Evolutionary conservation across 1,284 basidiomycete species (phyloP), one percentile per base, ranked within the genome.

Genomic region (Cystobasidium slooffiae): DNA sequence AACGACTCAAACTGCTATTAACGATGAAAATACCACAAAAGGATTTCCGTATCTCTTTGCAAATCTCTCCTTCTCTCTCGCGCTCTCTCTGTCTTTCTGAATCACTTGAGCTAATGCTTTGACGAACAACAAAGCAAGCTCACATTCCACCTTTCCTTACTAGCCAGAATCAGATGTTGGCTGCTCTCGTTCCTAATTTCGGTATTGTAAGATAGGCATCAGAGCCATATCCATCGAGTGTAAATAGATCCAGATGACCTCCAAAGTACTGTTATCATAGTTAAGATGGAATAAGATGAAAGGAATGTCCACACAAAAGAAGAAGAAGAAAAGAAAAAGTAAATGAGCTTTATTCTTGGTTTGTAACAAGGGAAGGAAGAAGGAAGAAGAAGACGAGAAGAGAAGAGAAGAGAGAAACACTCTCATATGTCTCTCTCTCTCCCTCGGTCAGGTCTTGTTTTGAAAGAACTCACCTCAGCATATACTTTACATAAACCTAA

Each of bases 401-500:
- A 12, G 22, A 31, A 7, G 31, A 12, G 62, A 22, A 37, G n/a
- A 37, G 8, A 61, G 65, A 24, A 37, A 7, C 22, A 18, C 18
- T n/a, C 41, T 53, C 14, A 16, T 37, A 5, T 18, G 3, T 22
- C 22, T 67, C 31, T 31, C n/a, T n/a, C n/a, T n/a, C n/a, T n/a
- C n/a, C n/a, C n/a, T n/a, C n/a, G n/a, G n/a, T n/a, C 31, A 31
- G 44, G 14, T n/a, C 41, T 18, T 18, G 18, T 56, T 51, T 14
- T n/a, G 20, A 37, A 44, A 22, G 22, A 12, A 51, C 58, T 51
- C 68, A 72, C 68, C 75, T 78, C 78, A 4, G 78, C 79, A 55
- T 76, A 79, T 73, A 80, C 77, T 74, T 73, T 75, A n/a, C 76
- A 76, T 24, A 80, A 51, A 5, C 77, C 77, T 18, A 80, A 62